Percentiles rank a stretch among this genome's conserved stretches.
Evolutionary conservation across 108 stramenopile species (phyloP).

Genomic region (Asterionellopsis glacialis): DNA sequence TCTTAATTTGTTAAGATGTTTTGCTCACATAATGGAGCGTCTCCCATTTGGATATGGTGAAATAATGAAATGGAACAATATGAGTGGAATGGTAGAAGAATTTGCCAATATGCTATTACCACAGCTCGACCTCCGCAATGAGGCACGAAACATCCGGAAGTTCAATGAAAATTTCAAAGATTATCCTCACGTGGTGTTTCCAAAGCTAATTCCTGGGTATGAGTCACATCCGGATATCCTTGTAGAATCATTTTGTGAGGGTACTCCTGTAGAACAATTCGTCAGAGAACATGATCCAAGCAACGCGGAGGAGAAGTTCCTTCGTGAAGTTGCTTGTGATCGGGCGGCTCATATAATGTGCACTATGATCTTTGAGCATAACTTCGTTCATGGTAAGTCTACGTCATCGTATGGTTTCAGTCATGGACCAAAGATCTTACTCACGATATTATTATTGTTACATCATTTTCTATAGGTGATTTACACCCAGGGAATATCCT

Average conservation of each 20-base stretch:
- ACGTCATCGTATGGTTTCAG: no score
- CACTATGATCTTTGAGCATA: conserved; percentile 71
- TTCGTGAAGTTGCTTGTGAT: conserved; percentile 26
- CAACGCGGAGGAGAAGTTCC: conserved; percentile 23
- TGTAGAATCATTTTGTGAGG: conserved; percentile 41
- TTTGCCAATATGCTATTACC: conserved; percentile 28
- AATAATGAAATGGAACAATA: conserved; percentile 40
- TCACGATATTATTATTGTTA: no score
- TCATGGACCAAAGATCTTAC: no score
- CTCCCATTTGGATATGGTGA: conserved; percentile 6
- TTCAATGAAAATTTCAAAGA: conserved; percentile 42
- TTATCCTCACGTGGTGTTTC: conserved; percentile 26
- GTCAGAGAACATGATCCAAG: conserved; percentile 4
- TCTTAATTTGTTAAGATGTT: conserved; percentile 44
- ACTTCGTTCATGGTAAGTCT: conserved; percentile 48
- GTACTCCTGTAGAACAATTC: conserved; percentile 43
- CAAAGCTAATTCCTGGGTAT: conserved; percentile 29
- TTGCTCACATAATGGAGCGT: conserved; percentile 20
- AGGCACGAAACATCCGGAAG: conserved; percentile 33
- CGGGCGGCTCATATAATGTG: conserved; percentile 44
- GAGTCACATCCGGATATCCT: conserved; percentile 23
- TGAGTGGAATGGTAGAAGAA: conserved; percentile 44
- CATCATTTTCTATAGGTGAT: conserved; percentile 22
- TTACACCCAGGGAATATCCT: conserved; percentile 64
- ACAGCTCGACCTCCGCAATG: conserved; percentile 45